These are phyloP conservation scores for Metschnikowia cerradonensis DNA, from an alignment of 805 yeast species.

Conservation along the genomic window DNA sequence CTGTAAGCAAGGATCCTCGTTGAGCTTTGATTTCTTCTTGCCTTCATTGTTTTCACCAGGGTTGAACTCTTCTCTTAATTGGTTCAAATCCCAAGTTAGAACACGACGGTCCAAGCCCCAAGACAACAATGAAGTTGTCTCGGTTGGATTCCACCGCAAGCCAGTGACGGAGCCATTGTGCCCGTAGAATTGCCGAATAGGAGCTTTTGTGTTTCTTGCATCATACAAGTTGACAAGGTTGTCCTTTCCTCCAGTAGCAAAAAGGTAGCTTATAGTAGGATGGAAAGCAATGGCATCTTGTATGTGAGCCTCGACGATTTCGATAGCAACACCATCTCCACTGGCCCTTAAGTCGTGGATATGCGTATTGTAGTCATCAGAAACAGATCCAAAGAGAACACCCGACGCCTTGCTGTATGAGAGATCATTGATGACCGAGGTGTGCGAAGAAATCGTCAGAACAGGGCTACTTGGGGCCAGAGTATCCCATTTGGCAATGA, in stretches of 20 bases:
- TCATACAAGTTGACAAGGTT: slow-evolving; percentile 74
- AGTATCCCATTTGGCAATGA: slow-evolving; percentile 70
- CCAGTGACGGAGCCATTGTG: slow-evolving; percentile 46
- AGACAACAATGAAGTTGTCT: slow-evolving; percentile 53
- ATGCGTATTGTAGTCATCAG: slow-evolving; percentile 63
- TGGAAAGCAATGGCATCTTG: slow-evolving; percentile 69
- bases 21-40: slow-evolving; percentile 46
- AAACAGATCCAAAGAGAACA: slow-evolving; percentile 60
- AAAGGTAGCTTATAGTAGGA: slow-evolving; percentile 47
- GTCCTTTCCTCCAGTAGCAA: slow-evolving; percentile 79
- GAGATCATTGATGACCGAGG: slow-evolving; percentile 62
- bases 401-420: slow-evolving; percentile 47
- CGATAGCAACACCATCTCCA: slow-evolving; percentile 39
- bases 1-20: slow-evolving; percentile 69
- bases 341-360: slow-evolving; percentile 53
- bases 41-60: slow-evolving; percentile 33
- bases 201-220: slow-evolving; percentile 54
- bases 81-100: slow-evolving; percentile 68
- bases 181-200: slow-evolving; percentile 64
- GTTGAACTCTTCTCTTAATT: slow-evolving; percentile 50
- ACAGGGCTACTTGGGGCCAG: slow-evolving; percentile 41
- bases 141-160: slow-evolving; percentile 45
- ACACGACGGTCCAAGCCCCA: slow-evolving; percentile 65
- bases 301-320: slow-evolving; percentile 46
- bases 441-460: slow-evolving; percentile 48